Base-by-base conservation (phyloP, 306 rosid species). In the Begonia peltatifolia region DNA sequence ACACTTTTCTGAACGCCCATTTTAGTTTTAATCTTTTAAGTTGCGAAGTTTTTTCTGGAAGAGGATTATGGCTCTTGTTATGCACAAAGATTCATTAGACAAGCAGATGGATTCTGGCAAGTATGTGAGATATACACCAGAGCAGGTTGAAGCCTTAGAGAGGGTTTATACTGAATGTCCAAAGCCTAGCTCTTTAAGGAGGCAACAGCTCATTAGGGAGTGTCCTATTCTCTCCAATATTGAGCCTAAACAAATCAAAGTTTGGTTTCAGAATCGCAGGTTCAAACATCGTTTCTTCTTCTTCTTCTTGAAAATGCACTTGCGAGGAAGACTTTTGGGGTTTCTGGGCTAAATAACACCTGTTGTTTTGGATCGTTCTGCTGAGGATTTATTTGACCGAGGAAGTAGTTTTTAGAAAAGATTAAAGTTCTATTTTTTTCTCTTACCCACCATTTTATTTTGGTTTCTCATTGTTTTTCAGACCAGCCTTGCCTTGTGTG, bases 241-340 rank as follows among this genome's bases (percentile, higher is more conserved):
- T 71, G 97, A 90, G 56, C 92, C 97, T 1, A 90, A 90, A 58
- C 97, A 90, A 79, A 90, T 90, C 80, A 90, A 90, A 83, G 95
- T 90, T 23, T 90, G 97, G 97, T 90, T 90, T 63, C 97, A 90
- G 57, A 89, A 90, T 54, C 87, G 97, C 60, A 90, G 97, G 97
- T 90, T 30, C 6, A 30, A 7, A 30, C 6, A 5, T 30, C 1
- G 38, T 0, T 30, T 30, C 9, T 30, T 30, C 9, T 30, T 30
- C 4, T 3, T 20, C 4, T 20, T 20, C 23, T 20, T 20, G 23
- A 20, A 20, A 20, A 20, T 20, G 23, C 23, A 20, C 23, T 20
- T 1, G 23, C 23, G 23, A 20, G 23, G 1, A 20, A 20, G 23
- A 20, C 23, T 20, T 20, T 20, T 20, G 23, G 23, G 2, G 2